Evolutionary conservation across 179 eudicot species (phyloP).

Genomic region (Silene coronaria): DNA sequence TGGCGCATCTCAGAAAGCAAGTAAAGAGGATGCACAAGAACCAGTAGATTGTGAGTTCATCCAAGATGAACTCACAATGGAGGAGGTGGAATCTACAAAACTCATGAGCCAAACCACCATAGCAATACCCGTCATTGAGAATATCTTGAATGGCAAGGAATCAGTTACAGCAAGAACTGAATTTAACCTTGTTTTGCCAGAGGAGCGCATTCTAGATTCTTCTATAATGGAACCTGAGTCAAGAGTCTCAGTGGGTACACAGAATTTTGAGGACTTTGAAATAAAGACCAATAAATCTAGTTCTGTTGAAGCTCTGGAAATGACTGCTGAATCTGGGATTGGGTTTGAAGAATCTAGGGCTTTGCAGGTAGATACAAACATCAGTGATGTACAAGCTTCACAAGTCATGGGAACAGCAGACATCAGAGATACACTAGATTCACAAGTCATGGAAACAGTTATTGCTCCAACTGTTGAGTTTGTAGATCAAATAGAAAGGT

Average conservation of each 20-base stretch:
- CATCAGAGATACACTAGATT: background rate
- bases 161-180: background rate
- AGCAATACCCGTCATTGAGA: background rate
- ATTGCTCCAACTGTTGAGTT: slow-evolving; percentile 7
- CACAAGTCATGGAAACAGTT: slow-evolving; percentile 10
- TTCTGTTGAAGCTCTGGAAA: slow-evolving; percentile 8
- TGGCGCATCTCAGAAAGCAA: slow-evolving; percentile 22
- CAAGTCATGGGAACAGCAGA: background rate
- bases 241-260: background rate
- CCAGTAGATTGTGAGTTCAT: slow-evolving; percentile 22
- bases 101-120: background rate
- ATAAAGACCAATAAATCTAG: background rate
- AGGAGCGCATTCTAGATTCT: background rate
- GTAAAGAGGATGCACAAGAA: slow-evolving; percentile 28
- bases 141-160: slow-evolving; percentile 7
- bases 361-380: slow-evolving; percentile 13
- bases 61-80: background rate
- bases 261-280: slow-evolving; percentile 14
- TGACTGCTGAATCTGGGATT: slow-evolving; percentile 14
- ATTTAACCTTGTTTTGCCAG: background rate
- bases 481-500: slow-evolving; percentile 14
- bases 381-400: background rate
- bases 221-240: background rate
- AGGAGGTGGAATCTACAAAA: background rate
- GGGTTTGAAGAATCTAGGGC: slow-evolving; percentile 14